phyloP scores from a whole-genome alignment of 192 early-diverging fungal genomes.

The Coemansia asiatica region DNA sequence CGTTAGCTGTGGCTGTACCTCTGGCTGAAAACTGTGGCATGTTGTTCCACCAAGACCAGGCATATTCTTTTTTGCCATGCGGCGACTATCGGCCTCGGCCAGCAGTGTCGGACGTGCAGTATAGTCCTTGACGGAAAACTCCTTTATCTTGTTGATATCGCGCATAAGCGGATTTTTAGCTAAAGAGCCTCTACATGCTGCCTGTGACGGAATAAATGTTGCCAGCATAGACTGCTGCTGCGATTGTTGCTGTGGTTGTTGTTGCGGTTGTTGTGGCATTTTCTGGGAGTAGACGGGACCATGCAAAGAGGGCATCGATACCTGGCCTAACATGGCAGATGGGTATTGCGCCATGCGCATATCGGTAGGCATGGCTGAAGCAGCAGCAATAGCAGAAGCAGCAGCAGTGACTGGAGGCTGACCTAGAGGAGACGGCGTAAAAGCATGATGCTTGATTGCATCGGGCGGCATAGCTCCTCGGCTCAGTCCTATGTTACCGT shows the following conservation, averaged over 20 bases:
- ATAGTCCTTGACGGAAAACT: constrained; percentile 49
- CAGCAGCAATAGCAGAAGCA: neutral
- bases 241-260: too few species aligned
- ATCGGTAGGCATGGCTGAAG: neutral
- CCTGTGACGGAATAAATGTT: constrained; percentile 37
- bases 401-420: constrained; percentile 18
- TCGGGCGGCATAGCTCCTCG: constrained; percentile 14
- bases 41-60: constrained; percentile 48
- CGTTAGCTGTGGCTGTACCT: constrained; percentile 6
- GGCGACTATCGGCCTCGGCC: constrained; percentile 45
- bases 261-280: constrained; percentile 7
- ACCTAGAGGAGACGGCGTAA: constrained; percentile 43
- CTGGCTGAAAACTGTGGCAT: constrained; percentile 48
- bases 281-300: constrained; percentile 3
- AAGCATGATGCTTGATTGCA: constrained; percentile 10
- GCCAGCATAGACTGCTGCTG: constrained; percentile 31
- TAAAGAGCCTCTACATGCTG: constrained; percentile 20
- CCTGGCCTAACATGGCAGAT: constrained; percentile 9
- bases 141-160: constrained; percentile 49
- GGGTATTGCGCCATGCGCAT: constrained; percentile 1
- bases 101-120: constrained; percentile 42
- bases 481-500: constrained; percentile 21
- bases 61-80: constrained; percentile 44
- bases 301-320: neutral
- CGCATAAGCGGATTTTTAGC: constrained; percentile 51